Conservation (phyloP, 768 basidiomycete genomes). For the Naganishia friedmannii region DNA sequence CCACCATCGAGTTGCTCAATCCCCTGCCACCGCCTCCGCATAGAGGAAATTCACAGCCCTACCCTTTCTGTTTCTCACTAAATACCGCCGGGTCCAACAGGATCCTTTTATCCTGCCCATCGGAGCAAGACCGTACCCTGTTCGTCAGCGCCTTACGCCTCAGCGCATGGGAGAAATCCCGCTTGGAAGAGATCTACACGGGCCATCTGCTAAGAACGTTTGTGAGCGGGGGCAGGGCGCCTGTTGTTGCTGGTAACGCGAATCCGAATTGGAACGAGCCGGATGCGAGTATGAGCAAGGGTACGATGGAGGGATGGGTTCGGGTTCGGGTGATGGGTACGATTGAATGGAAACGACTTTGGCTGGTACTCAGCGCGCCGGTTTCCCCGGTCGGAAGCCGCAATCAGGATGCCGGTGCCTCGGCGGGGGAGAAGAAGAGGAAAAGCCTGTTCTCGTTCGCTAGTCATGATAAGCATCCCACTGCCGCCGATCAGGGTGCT, state of each 20-base stretch:
- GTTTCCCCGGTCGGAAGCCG: conserved; percentile 25
- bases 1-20: conserved; percentile 50
- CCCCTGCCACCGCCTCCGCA: conserved; percentile 52
- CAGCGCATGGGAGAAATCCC: conserved; percentile 88
- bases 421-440: conserved; percentile 55
- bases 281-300: conserved; percentile 64
- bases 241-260: conserved; percentile 37
- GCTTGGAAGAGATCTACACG: conserved; percentile 95
- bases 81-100: conserved; percentile 93
- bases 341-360: conserved; percentile 90
- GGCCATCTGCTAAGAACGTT: conserved; percentile 84
- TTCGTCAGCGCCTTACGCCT: conserved; percentile 91
- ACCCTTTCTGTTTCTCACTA: conserved; percentile 71
- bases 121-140: conserved; percentile 66
- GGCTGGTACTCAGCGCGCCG: conserved; percentile 63
- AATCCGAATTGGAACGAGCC: conserved; percentile 56
- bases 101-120: conserved; percentile 79
- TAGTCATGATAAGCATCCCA: conserved; percentile 36
- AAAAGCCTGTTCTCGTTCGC: conserved; percentile 56
- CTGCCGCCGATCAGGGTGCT: conserved; percentile 18
- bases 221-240: conserved; percentile 53
- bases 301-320: conserved; percentile 86
- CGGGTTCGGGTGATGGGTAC: conserved; percentile 90
- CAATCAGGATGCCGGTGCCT: conserved; percentile 43
- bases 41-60: conserved; percentile 46